Conservation (phyloP, 2,329 filamentous ascomycete species). For the Aureobasidium zeae region DNA sequence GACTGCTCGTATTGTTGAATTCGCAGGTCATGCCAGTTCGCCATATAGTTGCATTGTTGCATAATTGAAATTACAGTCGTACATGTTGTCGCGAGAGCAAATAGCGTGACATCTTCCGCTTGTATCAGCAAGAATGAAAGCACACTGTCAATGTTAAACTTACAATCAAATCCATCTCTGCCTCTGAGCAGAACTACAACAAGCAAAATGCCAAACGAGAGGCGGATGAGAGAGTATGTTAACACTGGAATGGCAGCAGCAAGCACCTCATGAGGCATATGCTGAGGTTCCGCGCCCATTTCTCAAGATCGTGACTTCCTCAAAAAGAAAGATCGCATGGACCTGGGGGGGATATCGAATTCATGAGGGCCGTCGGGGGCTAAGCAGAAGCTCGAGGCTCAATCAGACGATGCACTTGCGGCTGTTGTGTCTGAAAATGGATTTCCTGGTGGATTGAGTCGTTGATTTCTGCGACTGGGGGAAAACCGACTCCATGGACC, state of each 20-base stretch:
- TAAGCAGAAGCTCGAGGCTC: background rate
- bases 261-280: slow-evolving; percentile 10
- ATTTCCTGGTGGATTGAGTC: no score
- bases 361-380: background rate
- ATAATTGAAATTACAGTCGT: slow-evolving; percentile 16
- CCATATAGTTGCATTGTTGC: slow-evolving; percentile 18
- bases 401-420: background rate
- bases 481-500: slow-evolving; percentile 1
- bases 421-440: background rate
- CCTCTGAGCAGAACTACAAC: slow-evolving; percentile 14
- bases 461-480: background rate
- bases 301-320: background rate
- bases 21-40: slow-evolving; percentile 16
- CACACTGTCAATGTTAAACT: background rate
- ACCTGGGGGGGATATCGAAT: background rate
- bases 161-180: slow-evolving; percentile 19
- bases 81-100: slow-evolving; percentile 17
- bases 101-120: slow-evolving; percentile 18
- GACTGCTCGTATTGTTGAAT: slow-evolving; percentile 18
- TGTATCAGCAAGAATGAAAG: background rate
- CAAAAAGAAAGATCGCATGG: background rate
- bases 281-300: background rate
- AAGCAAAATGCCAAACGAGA: slow-evolving; percentile 15
- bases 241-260: slow-evolving; percentile 18
- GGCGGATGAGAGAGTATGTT: slow-evolving; percentile 17